A percentile compares a stretch with the other conserved stretches of the same genome.
These are phyloP conservation scores for Zoysia japonica DNA, from an alignment of 176 grass and related monocot genomes.

Conservation along the genomic window DNA sequence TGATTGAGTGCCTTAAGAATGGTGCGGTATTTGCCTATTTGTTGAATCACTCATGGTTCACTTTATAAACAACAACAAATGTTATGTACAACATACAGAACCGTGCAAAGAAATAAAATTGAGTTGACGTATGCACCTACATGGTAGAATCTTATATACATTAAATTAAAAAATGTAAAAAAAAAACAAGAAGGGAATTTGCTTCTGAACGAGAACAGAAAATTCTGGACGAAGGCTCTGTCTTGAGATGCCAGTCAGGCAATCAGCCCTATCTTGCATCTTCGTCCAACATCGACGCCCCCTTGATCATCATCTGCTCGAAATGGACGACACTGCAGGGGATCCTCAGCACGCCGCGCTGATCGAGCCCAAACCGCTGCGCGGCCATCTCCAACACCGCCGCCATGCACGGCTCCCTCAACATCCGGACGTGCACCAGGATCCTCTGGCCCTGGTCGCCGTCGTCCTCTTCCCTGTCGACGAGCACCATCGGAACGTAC, in stretches of 20 bases:
- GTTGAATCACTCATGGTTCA: too few species aligned
- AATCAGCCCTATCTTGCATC: neutral
- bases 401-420: constrained; percentile 48
- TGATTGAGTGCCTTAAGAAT: too few species aligned
- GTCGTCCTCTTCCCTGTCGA: neutral
- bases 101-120: too few species aligned
- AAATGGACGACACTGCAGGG: constrained; percentile 30
- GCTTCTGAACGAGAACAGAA: too few species aligned
- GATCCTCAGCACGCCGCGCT: constrained; percentile 50
- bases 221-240: too few species aligned
- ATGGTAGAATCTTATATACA: too few species aligned
- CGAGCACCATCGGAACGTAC: constrained; percentile 28
- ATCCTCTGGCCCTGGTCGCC: constrained; percentile 32
- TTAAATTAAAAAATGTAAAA: too few species aligned
- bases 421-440: constrained; percentile 36
- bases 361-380: constrained; percentile 44
- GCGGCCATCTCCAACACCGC: constrained; percentile 46
- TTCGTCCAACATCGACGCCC: neutral
- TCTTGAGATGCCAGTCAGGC: neutral
- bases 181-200: too few species aligned
- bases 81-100: too few species aligned
- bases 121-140: too few species aligned
- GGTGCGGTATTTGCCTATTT: too few species aligned
- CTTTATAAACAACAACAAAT: too few species aligned
- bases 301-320: constrained; percentile 12